Conservation (phyloP, 2,329 filamentous ascomycete species). For the Sodiomyces alkalinus region DNA sequence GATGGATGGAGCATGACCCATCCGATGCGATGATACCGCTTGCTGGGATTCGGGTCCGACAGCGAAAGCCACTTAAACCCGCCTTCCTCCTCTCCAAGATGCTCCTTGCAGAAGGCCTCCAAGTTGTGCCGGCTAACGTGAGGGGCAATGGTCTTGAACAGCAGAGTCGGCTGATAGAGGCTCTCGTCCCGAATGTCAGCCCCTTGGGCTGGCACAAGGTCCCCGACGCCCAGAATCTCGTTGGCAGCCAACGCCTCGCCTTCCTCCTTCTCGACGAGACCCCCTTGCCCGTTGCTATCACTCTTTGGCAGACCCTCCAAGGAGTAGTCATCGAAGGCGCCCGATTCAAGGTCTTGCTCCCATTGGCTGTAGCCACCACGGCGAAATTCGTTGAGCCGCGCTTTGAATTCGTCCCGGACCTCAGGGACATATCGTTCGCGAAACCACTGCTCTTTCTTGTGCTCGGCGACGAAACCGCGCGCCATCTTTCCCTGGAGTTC, state of each 20-base stretch:
- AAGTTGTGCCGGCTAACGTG: constrained; percentile 89
- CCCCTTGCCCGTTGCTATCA: constrained; percentile 76
- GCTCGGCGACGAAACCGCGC: constrained; percentile 73
- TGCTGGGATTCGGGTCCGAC: constrained; percentile 91
- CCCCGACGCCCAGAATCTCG: constrained; percentile 83
- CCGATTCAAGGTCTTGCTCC: constrained; percentile 73
- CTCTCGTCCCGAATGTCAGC: constrained; percentile 84
- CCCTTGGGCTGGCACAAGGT: constrained; percentile 69
- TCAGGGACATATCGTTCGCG: constrained; percentile 84
- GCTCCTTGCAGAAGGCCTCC: constrained; percentile 86
- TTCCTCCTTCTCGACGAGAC: constrained; percentile 83
- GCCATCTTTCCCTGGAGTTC: constrained; percentile 67
- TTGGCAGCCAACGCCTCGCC: constrained; percentile 84
- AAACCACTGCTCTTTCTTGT: constrained; percentile 97
- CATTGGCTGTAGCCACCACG: constrained; percentile 69
- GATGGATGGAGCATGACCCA: constrained; percentile 93
- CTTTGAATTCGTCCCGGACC: constrained; percentile 58
- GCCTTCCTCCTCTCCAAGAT: constrained; percentile 78
- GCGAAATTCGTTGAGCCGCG: constrained; percentile 66
- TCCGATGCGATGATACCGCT: constrained; percentile 92
- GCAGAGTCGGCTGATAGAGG: constrained; percentile 73
- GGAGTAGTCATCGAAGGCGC: constrained; percentile 86
- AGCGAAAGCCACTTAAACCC: constrained; percentile 94
- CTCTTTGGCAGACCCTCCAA: constrained; percentile 88
- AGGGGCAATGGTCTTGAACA: constrained; percentile 96